Evolutionary conservation across 768 basidiomycete genomes (phyloP), one percentile per base, ranked within the genome.

Genomic region (Calocybe gangraenosa): DNA sequence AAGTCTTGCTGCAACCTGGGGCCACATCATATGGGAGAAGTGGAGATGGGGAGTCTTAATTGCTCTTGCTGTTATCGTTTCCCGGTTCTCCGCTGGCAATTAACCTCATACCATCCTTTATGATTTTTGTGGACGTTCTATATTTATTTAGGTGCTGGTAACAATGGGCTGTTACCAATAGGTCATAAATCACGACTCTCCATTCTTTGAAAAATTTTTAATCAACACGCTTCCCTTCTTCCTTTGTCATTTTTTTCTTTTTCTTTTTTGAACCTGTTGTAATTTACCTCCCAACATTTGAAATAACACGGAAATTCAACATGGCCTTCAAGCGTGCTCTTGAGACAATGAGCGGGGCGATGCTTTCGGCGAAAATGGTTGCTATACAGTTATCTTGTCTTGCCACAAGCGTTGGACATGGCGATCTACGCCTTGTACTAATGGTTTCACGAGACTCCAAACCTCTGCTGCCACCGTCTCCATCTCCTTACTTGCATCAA

Each of bases 21-120:
- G 82, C 39, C 74, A 78, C 48, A 62, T 89, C 23, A 58, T 91
- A 8, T 86, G 79, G 78, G 86, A 91, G 60, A 89, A 89, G 58
- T 92, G 88, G 88, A 71, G 86, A 49, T 85, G 87, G 79, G 89
- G 87, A 17, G 74, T 84, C 13, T 59, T 92, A 49, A 83, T 91
- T 45, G 84, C 81, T 5, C 63, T 92, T 37, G 88, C 88, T 0
- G 81, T 91, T 17, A 64, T 91, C 40, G 79, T 92, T 9, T 89
- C 87, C 23, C 75, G 85, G 51, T 71, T 91, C 52, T 85, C 87
- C 20, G 78, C 84, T 21, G 68, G 65, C 49, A 56, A 62, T 44
- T 68, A 54, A 65, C 18, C 2, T n/a, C 31, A 13, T 31, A 1
- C 32, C 22, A 25, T n/a, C n/a, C 15, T 44, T 20, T 42, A 37